Percentiles rank a stretch among this genome's conserved stretches.
These are phyloP conservation scores for Agrocybe praecox DNA, from an alignment of 768 basidiomycete species.

Conservation along the genomic window DNA sequence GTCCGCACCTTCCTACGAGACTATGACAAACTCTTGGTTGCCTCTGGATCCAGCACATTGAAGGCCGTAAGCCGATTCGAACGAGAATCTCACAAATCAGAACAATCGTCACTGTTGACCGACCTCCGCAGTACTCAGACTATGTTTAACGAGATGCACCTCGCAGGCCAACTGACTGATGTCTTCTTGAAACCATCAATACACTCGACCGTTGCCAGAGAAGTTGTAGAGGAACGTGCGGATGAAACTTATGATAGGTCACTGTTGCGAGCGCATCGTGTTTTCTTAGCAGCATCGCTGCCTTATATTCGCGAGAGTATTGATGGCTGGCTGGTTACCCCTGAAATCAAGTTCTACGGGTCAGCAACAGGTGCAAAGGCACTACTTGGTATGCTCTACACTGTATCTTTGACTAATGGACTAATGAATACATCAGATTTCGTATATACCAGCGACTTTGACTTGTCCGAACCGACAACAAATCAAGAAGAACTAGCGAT, in stretches of 20 bases:
- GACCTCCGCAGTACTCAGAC: constrained; percentile 14
- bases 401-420: no score
- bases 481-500: not conserved
- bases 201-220: not conserved
- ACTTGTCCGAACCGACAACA: not conserved
- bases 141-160: constrained; percentile 36
- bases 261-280: constrained; percentile 11
- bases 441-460: constrained; percentile 27
- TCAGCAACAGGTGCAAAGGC: constrained; percentile 20
- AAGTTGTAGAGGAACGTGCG: not conserved
- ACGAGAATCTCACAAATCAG: not conserved
- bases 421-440: constrained; percentile 28
- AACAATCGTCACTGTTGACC: not conserved
- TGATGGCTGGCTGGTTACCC: constrained; percentile 15
- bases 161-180: constrained; percentile 31
- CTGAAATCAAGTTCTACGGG: constrained; percentile 15
- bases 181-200: constrained; percentile 25
- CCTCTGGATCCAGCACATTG: constrained; percentile 27
- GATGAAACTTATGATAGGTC: not conserved
- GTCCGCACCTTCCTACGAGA: constrained; percentile 32
- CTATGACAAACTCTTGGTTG: constrained; percentile 31
- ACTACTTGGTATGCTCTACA: constrained; percentile 32
- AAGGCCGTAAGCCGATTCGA: not conserved
- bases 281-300: constrained; percentile 13
- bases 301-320: constrained; percentile 28